Evolutionary conservation across 2,329 filamentous ascomycete species (phyloP).

Genomic region (Fonsecaea pedrosoi): DNA sequence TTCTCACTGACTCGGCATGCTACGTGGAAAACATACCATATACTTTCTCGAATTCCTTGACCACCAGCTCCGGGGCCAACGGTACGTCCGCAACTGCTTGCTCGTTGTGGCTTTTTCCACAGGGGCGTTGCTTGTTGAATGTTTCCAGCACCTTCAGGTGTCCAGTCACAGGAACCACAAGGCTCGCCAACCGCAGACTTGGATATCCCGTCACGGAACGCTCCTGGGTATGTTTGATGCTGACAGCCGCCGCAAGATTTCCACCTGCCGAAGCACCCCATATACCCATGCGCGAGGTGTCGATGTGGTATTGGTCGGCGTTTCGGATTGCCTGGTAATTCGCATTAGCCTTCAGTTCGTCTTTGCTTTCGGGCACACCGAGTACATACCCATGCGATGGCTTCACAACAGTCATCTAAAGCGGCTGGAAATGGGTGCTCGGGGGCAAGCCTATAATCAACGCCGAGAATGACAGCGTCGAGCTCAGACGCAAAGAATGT

Average conservation of each 20-base stretch:
- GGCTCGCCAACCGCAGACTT: constrained; percentile 45
- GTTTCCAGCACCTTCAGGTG: constrained; percentile 15
- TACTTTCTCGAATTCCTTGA: constrained; percentile 20
- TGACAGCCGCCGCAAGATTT: constrained; percentile 63
- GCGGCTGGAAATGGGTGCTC: constrained; percentile 68
- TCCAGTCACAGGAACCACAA: constrained; percentile 64
- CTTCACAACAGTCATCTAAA: constrained; percentile 68
- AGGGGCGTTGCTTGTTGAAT: constrained; percentile 9
- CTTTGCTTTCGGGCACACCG: constrained; percentile 40
- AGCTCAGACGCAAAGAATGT: constrained; percentile 17
- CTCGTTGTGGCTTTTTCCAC: constrained; percentile 13
- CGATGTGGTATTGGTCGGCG: constrained; percentile 62
- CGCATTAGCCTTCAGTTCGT: not conserved
- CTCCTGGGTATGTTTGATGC: constrained; percentile 52
- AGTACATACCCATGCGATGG: constrained; percentile 58
- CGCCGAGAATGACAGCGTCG: constrained; percentile 64
- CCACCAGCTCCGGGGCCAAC: constrained; percentile 11
- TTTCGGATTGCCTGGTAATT: constrained; percentile 54
- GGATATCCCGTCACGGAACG: not conserved
- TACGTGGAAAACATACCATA: constrained; percentile 11
- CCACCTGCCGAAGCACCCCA: constrained; percentile 69
- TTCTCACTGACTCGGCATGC: not conserved
- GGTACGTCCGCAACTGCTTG: constrained; percentile 9
- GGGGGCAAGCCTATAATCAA: constrained; percentile 68
- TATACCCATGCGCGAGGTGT: constrained; percentile 62